Evolutionary conservation across 148 eudicot species (phyloP).

Genomic region (Vaccinium corymbosum): DNA sequence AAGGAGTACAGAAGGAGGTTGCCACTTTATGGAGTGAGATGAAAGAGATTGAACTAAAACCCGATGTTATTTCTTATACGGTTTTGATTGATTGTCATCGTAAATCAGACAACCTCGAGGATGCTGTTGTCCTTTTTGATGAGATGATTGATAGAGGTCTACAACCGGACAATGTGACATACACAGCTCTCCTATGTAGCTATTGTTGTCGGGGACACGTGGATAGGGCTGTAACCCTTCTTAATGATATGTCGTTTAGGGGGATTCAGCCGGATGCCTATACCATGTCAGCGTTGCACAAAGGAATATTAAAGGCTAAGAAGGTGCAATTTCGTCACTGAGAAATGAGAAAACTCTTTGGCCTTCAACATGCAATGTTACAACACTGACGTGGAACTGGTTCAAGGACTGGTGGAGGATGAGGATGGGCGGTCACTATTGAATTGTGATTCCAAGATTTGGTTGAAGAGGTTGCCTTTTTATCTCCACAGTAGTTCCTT

Average conservation of each 20-base stretch:
- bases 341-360: neutral
- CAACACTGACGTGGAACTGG: neutral
- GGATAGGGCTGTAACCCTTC: conserved; percentile 40
- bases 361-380: neutral
- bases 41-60: conserved; percentile 37
- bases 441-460: neutral
- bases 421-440: neutral
- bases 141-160: conserved; percentile 57
- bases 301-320: conserved; percentile 39
- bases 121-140: conserved; percentile 45
- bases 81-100: conserved; percentile 48
- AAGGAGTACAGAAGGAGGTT: conserved; percentile 19
- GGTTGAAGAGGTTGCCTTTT: neutral
- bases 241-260: conserved; percentile 35
- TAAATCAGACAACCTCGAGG: conserved; percentile 45
- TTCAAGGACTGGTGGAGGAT: neutral
- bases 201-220: conserved; percentile 33
- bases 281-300: conserved; percentile 29
- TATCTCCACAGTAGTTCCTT: neutral
- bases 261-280: conserved; percentile 41
- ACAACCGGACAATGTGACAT: conserved; percentile 51
- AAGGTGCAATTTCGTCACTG: conserved; percentile 28
- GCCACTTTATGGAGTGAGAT: conserved; percentile 33
- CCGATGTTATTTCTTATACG: conserved; percentile 52
- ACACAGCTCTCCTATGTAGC: conserved; percentile 55